Evolutionary conservation across 192 early-diverging fungal species (phyloP), one percentile per base, ranked within the genome.

Genomic region (Gryganskiella cystojenkinii): DNA sequence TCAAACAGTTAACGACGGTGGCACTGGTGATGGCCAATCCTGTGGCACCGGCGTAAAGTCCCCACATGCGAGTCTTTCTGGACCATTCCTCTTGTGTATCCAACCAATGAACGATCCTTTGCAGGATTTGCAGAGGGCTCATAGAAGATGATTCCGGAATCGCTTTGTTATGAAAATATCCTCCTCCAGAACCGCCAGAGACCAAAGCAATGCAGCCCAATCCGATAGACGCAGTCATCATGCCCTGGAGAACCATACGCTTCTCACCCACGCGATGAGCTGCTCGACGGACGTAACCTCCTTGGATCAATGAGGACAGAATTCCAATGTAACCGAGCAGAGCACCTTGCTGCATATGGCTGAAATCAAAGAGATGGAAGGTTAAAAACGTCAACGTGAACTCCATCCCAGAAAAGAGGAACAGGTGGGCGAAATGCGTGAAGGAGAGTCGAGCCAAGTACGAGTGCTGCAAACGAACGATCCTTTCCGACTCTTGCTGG

Each of bases 381-480:
- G 98, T 99, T 62, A 98, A 81, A 78, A 99, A 99, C 2, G 95
- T 95, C 53, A 99, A 85, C 1, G 96, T 99, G 84, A 98, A 99
- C 85, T 99, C 98, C 95, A 99, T 97, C 1, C 98, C 97, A 3
- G 94, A 94, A 69, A 98, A 99, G 56, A 95, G 85, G 67, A 99
- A 95, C 43, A 97, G 84, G 71, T 94, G 96, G 17, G 91, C 79
- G 67, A 94, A 96, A 71, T 98, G 96, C 25, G 95, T 78, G 33
- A 80, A 62, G 22, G 90, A 91, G 34, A 99, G 89, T 11, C 61
- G 61, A 24, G 59, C 24, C 0, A 82, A 68, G 11, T 81, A 70
- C 9, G 84, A 60, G 37, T 82, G 80, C 31, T 60, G 42, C 4
- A 88, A 67, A 14, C 78, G 70, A 33, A 54, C 37, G 46, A 68